Evolutionary conservation across 768 basidiomycete genomes (phyloP), one percentile per base, ranked within the genome.

Genomic region (Tephrocybe sp.): DNA sequence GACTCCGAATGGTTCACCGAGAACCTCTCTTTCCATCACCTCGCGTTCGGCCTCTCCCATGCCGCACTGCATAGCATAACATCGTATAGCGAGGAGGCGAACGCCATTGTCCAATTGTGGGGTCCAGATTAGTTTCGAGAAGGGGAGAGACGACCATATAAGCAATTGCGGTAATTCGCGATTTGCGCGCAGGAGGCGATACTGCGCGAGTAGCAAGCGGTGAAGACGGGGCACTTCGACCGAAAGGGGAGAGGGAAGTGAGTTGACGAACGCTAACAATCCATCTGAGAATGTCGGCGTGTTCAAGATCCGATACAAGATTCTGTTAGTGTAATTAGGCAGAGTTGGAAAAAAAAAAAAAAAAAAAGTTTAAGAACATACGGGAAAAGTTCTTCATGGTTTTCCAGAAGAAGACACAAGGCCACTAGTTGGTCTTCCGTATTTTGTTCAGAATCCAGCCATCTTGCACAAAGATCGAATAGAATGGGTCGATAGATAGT

Each of bases 21-120:
- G 66, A 4, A 82, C 65, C 34, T 77, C 65, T 17, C 66, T 69
- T 65, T 92, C 91, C 51, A 89, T 61, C 45, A 78, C 78, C 31
- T 80, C 78, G 26, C 89, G 80, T 54, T 89, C 86, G 0, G 72
- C 78, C 65, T 96, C 92, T 14, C 83, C 80, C 84, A 93, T 88
- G 5, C 86, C 80, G 43, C 78, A 80, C 58, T 90, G 88, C 40
- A 84, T 63, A 0, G 88, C 80, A 66, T 92, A 91, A 62, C 89
- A 89, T 9, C 82, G 78, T 19, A 92, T 85, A 6, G 91, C 84
- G 8, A 97, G 72, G 19, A 86, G 72, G 11, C 79, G 78, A 23
- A 85, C 78, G 1, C 80, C 88, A 36, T 69, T 61, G 60, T 94
- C 85, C n/a, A 75, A 61, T 39, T 67, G 56, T 2, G 66, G 58